Conservation (phyloP, 768 basidiomycete species). For the Paxillus involutus region DNA sequence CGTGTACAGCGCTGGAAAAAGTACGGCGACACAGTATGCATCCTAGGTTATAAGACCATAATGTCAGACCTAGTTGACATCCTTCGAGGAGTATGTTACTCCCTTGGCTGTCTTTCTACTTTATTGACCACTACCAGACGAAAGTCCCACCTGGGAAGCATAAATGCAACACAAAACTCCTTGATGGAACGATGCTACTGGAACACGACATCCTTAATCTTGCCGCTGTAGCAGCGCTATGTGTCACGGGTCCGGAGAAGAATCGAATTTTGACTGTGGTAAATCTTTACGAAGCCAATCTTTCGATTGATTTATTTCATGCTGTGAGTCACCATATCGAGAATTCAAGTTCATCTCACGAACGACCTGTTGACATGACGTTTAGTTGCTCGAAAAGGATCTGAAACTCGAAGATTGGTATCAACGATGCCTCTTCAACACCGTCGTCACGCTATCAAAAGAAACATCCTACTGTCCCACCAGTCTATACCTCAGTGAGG, state of each 20-base stretch:
- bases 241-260: conserved; percentile 7
- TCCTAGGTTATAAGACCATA: conserved; percentile 11
- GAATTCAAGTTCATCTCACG: neutral
- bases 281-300: neutral
- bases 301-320: conserved; percentile 25
- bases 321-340: conserved; percentile 12
- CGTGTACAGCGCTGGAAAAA: conserved; percentile 8
- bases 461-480: conserved; percentile 18
- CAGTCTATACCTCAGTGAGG: conserved; percentile 8
- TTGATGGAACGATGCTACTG: conserved; percentile 17
- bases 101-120: neutral
- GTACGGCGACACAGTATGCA: conserved; percentile 4
- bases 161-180: conserved; percentile 22
- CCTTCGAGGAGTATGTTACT: conserved; percentile 14
- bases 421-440: conserved; percentile 15
- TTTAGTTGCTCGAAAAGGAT: conserved; percentile 21
- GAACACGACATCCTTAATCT: conserved; percentile 20
- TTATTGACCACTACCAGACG: conserved; percentile 14
- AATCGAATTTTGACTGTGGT: conserved; percentile 4
- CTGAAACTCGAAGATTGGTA: conserved; percentile 16
- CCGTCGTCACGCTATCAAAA: conserved; percentile 20
- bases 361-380: conserved; percentile 1
- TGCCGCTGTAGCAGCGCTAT: conserved; percentile 12
- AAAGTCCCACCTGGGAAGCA: conserved; percentile 9
- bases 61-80: conserved; percentile 12